phyloP scores from a whole-genome alignment of 164 flowering plant genomes.

The Magnolia kwangsiensis region DNA sequence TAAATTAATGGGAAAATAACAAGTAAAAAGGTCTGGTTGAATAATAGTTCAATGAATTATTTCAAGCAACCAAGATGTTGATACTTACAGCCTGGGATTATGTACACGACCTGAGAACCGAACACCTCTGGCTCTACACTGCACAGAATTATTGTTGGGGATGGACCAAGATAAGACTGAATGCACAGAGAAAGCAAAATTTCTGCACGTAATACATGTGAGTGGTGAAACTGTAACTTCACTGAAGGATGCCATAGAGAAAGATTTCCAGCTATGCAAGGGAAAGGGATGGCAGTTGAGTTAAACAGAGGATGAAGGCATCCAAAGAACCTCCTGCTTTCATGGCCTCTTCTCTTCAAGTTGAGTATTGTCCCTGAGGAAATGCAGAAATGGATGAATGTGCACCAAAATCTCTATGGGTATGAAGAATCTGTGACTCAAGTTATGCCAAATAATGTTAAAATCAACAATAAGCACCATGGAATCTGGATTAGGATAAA shows the following conservation, averaged over 20 bases:
- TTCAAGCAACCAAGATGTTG: not conserved
- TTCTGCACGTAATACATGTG: slow-evolving; percentile 2
- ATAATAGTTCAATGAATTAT: not conserved
- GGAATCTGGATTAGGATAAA: not conserved
- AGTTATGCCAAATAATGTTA: not conserved
- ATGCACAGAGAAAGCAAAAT: not conserved
- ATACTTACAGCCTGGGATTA: not conserved
- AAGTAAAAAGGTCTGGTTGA: not conserved
- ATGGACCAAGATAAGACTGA: not conserved
- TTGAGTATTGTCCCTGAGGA: not conserved
- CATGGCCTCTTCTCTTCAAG: not conserved
- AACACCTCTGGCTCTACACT: not conserved
- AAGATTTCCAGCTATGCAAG: not conserved
- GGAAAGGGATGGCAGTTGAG: not conserved
- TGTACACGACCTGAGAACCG: not conserved
- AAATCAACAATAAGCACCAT: not conserved
- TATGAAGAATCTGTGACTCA: not conserved
- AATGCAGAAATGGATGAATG: not conserved
- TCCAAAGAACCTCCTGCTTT: not conserved
- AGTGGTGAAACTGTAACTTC: not conserved
- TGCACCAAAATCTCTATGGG: not conserved
- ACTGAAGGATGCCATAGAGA: not conserved
- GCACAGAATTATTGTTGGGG: not conserved
- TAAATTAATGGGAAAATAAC: not conserved
- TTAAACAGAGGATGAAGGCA: not conserved